Conservation (phyloP, 441 rosid genomes). For the Cnidoscolus chayamansa region DNA sequence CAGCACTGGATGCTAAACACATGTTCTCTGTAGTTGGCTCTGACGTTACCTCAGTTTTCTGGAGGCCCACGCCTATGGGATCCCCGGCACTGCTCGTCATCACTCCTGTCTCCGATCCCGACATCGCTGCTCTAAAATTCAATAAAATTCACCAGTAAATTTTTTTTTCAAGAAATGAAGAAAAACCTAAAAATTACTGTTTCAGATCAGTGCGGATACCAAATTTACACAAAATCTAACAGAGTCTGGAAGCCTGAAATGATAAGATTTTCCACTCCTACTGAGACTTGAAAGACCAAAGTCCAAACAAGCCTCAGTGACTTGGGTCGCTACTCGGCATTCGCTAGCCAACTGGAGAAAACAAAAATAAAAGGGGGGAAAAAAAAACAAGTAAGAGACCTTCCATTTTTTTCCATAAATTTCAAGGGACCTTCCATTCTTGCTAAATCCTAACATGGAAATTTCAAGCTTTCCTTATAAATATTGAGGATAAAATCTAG, state of each 20-base stretch:
- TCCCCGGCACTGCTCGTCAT: conserved; percentile 44
- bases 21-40: conserved; percentile 58
- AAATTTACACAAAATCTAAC: conserved; percentile 3
- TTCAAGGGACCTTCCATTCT: background rate
- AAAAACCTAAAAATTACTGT: background rate
- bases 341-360: too few species aligned
- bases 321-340: background rate
- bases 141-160: conserved; percentile 8
- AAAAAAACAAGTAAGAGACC: background rate
- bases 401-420: background rate
- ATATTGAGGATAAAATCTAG: conserved; percentile 22
- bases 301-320: conserved; percentile 3
- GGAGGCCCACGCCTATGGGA: conserved; percentile 32
- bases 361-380: background rate
- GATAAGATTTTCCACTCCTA: conserved; percentile 1
- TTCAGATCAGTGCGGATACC: conserved; percentile 4
- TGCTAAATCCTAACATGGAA: conserved; percentile 18
- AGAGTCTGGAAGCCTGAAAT: background rate
- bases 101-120: conserved; percentile 71
- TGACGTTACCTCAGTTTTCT: conserved; percentile 32
- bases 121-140: conserved; percentile 37
- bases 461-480: conserved; percentile 13
- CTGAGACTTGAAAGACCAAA: conserved; percentile 2
- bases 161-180: background rate
- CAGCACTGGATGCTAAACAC: conserved; percentile 50